These are phyloP conservation scores for Cardiospermum halicacabum DNA, from an alignment of 345 rosid genomes.

Conservation along the genomic window DNA sequence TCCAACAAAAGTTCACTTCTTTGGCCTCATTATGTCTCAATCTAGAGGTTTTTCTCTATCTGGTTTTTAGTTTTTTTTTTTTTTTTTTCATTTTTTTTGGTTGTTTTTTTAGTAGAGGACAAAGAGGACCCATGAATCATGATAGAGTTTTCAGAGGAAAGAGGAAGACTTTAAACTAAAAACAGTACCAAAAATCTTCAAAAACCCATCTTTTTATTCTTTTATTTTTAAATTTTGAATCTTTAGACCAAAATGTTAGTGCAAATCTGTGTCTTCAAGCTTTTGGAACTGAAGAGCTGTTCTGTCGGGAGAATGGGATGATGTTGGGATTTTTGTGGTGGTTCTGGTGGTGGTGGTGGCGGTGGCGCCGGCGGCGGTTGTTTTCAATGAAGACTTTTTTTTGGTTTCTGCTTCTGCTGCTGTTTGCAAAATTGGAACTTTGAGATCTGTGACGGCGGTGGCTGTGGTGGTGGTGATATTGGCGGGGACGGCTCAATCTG, in stretches of 20 bases:
- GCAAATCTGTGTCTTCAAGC: not conserved
- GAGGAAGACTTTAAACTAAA: not conserved
- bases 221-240: not conserved
- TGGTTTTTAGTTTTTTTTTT: not conserved
- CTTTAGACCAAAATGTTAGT: constrained; percentile 10
- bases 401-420: not conserved
- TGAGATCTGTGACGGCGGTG: constrained; percentile 3
- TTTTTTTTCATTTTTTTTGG: not conserved
- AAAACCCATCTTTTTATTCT: not conserved
- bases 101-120: constrained; percentile 4
- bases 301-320: constrained; percentile 1
- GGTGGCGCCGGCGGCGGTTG: not conserved
- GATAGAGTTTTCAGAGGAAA: constrained; percentile 4
- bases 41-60: not conserved
- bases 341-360: constrained; percentile 3
- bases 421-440: constrained; percentile 6
- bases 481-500: constrained; percentile 44
- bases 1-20: no score
- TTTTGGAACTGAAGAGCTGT: not conserved
- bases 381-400: constrained; percentile 7
- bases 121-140: constrained; percentile 3
- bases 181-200: not conserved
- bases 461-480: constrained; percentile 22
- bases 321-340: constrained; percentile 18
- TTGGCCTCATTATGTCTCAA: constrained; percentile 18